phyloP scores from a whole-genome alignment of 306 rosid species.

The Gastrolobium villosum region DNA sequence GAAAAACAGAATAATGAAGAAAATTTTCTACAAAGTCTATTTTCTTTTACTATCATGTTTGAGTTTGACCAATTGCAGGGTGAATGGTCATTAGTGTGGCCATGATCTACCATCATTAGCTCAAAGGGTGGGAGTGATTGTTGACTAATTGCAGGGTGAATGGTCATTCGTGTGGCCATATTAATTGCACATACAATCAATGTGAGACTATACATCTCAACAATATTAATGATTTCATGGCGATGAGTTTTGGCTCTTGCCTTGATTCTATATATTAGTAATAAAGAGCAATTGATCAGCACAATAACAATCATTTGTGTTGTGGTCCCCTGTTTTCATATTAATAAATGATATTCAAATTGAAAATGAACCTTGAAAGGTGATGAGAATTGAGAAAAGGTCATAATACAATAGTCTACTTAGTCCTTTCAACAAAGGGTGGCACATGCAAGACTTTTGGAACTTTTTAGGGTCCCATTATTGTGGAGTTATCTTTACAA shows the following conservation, averaged over 20 bases:
- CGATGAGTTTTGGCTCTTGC: background rate
- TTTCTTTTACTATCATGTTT: no score
- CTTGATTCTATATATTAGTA: background rate
- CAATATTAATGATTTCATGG: background rate
- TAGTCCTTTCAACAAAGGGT: conserved; percentile 13
- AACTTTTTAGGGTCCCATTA: conserved; percentile 24
- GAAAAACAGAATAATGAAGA: no score
- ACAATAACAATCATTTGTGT: background rate
- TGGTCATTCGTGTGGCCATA: no score
- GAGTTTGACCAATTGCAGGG: no score
- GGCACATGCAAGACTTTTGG: conserved; percentile 35
- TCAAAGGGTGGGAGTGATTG: no score
- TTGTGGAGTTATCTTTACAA: conserved; percentile 24
- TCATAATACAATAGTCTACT: background rate
- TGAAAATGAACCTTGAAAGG: conserved; percentile 8
- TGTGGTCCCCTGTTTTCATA: background rate
- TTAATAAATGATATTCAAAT: background rate
- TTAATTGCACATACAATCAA: no score
- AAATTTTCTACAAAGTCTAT: no score
- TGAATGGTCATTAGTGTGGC: no score
- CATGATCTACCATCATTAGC: no score
- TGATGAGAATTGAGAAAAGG: background rate
- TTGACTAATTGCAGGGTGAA: no score
- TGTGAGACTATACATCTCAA: no score
- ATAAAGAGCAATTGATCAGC: background rate